Base-by-base conservation (phyloP, 2,329 filamentous ascomycete species). In the Aspergillus fructus region DNA sequence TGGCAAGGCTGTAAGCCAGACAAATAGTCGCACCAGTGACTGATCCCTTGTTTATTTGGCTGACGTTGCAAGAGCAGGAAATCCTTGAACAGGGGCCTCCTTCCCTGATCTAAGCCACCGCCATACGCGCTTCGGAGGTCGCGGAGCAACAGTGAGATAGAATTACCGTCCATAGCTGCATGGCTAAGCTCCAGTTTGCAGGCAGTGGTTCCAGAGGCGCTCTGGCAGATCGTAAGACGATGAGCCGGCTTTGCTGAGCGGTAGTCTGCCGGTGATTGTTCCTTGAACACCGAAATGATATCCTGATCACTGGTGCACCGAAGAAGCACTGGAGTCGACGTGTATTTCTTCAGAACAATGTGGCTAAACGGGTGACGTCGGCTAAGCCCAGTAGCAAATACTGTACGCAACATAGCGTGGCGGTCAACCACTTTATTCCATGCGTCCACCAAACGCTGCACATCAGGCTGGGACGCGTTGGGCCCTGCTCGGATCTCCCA, bases 111-210 rank as follows among this genome's bases (percentile, higher is more conserved):
- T 0, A 80, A 62, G 17, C 71, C 69, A 5, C 72, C 71, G 15
- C 71, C 68, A 49, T 83, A 83, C 2, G 78, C 79, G 3, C 72
- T 62, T 13, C 71, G 72, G 4, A 83, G 61, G 53, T 83, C 80
- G 2, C 73, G 70, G 4, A 81, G 65, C 5, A 83, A 71, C 41
- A 81, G 77, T 0, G 78, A 76, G 43, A 82, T 77, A 0, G 81
- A 83, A 33, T 72, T 74, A 0, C 81, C 81, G 65, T 84, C 81
- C 69, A 78, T 79, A 24, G 81, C 77, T 11, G 76, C 78, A 60
- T 83, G 81, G 60, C 77, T 83, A 21, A 83, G 69, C 53, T 83
- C 81, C 11, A 83, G 68, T 40, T 77, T 78, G 41, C 76, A 76
- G 62, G 77, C 78, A 0, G 80, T 58, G 46, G 68, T 69, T 15